A percentile compares a stretch with the other conserved stretches of the same genome.
These are phyloP conservation scores for Bromus sterilis DNA, from an alignment of 176 grass and related monocot species.

Conservation along the genomic window DNA sequence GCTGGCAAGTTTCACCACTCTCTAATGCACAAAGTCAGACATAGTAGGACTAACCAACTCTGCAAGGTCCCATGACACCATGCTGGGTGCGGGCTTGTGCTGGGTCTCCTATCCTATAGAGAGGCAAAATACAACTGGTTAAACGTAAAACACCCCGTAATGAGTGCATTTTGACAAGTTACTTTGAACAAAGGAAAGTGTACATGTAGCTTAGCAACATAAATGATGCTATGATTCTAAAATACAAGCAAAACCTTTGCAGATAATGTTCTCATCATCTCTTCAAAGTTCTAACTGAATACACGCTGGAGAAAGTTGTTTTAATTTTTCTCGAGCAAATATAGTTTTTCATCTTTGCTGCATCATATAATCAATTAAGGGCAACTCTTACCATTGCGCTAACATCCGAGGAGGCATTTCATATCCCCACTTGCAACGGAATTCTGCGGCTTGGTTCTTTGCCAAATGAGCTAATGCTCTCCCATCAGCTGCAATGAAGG, in stretches of 20 bases:
- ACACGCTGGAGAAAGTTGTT: not conserved
- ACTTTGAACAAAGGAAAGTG: not conserved
- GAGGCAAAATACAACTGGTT: not conserved
- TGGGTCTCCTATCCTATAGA: constrained; percentile 42
- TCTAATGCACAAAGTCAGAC: not conserved
- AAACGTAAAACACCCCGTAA: constrained; percentile 2
- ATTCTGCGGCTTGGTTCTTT: constrained; percentile 47
- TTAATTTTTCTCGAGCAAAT: not conserved
- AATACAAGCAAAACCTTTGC: not conserved
- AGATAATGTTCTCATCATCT: not conserved
- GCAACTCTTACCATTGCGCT: constrained; percentile 47
- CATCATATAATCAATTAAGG: not conserved
- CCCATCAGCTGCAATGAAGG: constrained; percentile 40
- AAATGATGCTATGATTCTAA: not conserved
- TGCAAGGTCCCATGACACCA: constrained; percentile 39
- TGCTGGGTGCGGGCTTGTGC: constrained; percentile 55
- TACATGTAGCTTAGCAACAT: not conserved
- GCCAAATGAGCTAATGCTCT: constrained; percentile 45
- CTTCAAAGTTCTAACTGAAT: not conserved
- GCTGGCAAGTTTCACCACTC: not conserved
- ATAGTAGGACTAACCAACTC: constrained; percentile 48
- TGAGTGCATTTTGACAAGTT: not conserved
- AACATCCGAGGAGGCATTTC: constrained; percentile 60
- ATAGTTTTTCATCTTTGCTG: not conserved
- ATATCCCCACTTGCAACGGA: constrained; percentile 59